A percentile compares a stretch with the other conserved stretches of the same genome.
Conservation (phyloP, 257 asterid species). For the Capsicum rhomboideum region DNA sequence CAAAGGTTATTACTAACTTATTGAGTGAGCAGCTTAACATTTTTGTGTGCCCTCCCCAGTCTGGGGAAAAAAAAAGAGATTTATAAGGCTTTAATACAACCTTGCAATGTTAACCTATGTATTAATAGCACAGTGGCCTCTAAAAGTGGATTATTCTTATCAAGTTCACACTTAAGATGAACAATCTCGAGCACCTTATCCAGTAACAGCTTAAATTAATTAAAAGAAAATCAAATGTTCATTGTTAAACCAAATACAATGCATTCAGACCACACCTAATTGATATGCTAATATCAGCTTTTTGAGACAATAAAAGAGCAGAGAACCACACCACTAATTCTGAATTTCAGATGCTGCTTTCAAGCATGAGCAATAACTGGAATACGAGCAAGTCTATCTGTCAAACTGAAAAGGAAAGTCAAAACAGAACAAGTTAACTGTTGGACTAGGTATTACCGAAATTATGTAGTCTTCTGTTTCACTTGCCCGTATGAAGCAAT, state of each 20-base stretch:
- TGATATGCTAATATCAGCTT: neutral
- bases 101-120: neutral
- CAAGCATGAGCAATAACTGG: neutral
- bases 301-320: neutral
- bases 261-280: neutral
- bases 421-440: slow-evolving; percentile 1
- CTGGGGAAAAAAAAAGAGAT: neutral
- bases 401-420: neutral
- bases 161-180: neutral
- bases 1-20: neutral
- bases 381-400: neutral
- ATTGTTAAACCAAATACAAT: neutral
- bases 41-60: neutral
- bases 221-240: neutral
- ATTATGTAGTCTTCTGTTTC: slow-evolving; percentile 52
- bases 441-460: slow-evolving; percentile 34
- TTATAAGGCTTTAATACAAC: neutral
- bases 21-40: neutral
- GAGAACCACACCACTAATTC: neutral
- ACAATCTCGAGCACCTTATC: neutral
- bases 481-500: slow-evolving; percentile 76
- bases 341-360: neutral
- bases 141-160: neutral
- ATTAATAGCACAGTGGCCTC: neutral
- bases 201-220: neutral